These are phyloP conservation scores for Heterobasidion parviporum DNA, from an alignment of 1,284 basidiomycete species.

Conservation along the genomic window DNA sequence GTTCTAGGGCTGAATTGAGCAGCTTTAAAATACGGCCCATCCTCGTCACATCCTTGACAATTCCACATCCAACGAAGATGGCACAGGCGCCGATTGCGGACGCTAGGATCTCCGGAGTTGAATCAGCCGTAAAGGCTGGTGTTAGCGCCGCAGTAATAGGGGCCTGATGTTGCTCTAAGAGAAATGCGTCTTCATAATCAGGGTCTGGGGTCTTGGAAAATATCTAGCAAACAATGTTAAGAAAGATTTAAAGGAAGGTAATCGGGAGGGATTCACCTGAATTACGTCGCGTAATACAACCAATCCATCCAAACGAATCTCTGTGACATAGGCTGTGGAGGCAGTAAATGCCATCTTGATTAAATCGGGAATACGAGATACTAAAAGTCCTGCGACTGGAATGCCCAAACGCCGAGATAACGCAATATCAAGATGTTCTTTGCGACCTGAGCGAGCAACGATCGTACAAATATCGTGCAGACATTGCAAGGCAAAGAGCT, in stretches of 20 bases:
- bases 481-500: constrained; percentile 91
- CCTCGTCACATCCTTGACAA: constrained; percentile 80
- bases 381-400: constrained; percentile 45
- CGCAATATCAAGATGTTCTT: constrained; percentile 76
- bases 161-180: constrained; percentile 98
- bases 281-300: constrained; percentile 90
- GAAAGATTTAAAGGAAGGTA: not conserved
- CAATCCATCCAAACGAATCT: constrained; percentile 91
- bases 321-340: constrained; percentile 90
- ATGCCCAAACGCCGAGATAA: constrained; percentile 36
- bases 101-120: constrained; percentile 91
- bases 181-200: constrained; percentile 82
- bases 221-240: constrained; percentile 37
- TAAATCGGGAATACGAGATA: constrained; percentile 82
- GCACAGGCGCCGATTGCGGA: constrained; percentile 92
- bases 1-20: constrained; percentile 82
- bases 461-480: constrained; percentile 84
- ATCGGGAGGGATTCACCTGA: constrained; percentile 41
- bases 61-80: constrained; percentile 92
- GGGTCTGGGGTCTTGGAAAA: constrained; percentile 87
- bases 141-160: constrained; percentile 98
- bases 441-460: constrained; percentile 63
- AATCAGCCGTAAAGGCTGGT: constrained; percentile 91
- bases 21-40: constrained; percentile 96
- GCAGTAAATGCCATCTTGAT: constrained; percentile 99